phyloP scores from a whole-genome alignment of 1,284 basidiomycete genomes.

The Malassezia restricta region DNA sequence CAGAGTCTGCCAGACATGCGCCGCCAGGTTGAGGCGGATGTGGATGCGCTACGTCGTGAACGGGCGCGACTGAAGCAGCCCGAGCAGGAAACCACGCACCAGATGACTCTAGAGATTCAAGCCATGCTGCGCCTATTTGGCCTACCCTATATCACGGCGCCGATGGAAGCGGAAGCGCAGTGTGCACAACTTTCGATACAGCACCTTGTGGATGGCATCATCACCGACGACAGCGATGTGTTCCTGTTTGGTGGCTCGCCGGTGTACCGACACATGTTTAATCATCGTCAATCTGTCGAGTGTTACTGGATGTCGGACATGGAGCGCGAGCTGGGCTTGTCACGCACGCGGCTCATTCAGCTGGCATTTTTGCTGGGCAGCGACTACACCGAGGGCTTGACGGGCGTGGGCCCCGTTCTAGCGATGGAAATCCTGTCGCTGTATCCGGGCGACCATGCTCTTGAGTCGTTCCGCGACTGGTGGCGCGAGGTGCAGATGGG shows the following conservation, averaged over 20 bases:
- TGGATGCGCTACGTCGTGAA: slow-evolving; percentile 66
- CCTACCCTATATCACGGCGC: slow-evolving; percentile 94
- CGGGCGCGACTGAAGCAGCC: slow-evolving; percentile 78
- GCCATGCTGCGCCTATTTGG: slow-evolving; percentile 71
- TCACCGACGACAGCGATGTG: slow-evolving; percentile 97
- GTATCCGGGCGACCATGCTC: slow-evolving; percentile 53
- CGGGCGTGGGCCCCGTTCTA: slow-evolving; percentile 85
- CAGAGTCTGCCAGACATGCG: slow-evolving; percentile 52
- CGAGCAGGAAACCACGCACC: slow-evolving; percentile 84
- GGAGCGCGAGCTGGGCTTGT: slow-evolving; percentile 73
- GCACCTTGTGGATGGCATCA: slow-evolving; percentile 85
- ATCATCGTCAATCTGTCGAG: slow-evolving; percentile 94
- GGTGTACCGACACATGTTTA: slow-evolving; percentile 99
- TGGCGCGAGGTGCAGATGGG: slow-evolving; percentile 90
- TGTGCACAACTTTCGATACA: slow-evolving; percentile 80
- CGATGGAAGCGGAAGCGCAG: slow-evolving; percentile 97
- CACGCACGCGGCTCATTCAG: slow-evolving; percentile 71
- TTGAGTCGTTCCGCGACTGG: slow-evolving; percentile 82
- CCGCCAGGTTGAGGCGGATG: slow-evolving; percentile 82
- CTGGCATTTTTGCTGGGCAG: slow-evolving; percentile 88
- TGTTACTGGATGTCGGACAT: slow-evolving; percentile 79
- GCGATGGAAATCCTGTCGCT: slow-evolving; percentile 62
- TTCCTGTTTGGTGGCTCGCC: slow-evolving; percentile 89
- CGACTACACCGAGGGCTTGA: slow-evolving; percentile 93
- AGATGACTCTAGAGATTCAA: slow-evolving; percentile 94